phyloP scores from a whole-genome alignment of 352 stramenopile genomes.

The Pythium sukuiense region DNA sequence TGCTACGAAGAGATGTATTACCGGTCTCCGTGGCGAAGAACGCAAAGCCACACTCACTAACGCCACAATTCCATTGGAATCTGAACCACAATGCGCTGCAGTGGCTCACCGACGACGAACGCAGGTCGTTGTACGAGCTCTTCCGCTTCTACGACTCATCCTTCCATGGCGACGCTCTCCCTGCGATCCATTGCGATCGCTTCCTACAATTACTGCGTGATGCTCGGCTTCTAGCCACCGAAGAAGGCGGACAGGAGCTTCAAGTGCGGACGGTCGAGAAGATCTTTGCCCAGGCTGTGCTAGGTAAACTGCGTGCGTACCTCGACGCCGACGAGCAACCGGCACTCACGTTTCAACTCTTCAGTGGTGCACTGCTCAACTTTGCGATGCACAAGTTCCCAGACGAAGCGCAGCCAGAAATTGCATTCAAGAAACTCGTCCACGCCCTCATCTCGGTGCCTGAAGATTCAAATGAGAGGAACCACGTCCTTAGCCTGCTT shows the following conservation, averaged over 20 bases:
- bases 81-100: slow-evolving; percentile 41
- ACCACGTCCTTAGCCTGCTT: background rate
- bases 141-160: slow-evolving; percentile 71
- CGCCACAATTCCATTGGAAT: slow-evolving; percentile 58
- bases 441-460: background rate
- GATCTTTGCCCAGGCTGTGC: slow-evolving; percentile 53
- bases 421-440: slow-evolving; percentile 7
- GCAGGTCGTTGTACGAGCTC: slow-evolving; percentile 44
- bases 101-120: slow-evolving; percentile 29
- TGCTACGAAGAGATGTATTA: background rate
- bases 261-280: slow-evolving; percentile 29
- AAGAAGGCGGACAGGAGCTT: slow-evolving; percentile 13
- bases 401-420: slow-evolving; percentile 6
- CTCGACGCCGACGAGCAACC: slow-evolving; percentile 49
- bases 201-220: slow-evolving; percentile 50
- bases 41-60: slow-evolving; percentile 16
- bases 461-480: background rate
- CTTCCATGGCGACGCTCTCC: slow-evolving; percentile 37
- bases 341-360: slow-evolving; percentile 53
- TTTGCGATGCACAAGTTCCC: slow-evolving; percentile 42
- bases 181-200: slow-evolving; percentile 46
- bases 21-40: background rate
- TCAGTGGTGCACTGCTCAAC: slow-evolving; percentile 54
- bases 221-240: slow-evolving; percentile 26
- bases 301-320: slow-evolving; percentile 62